Conservation (phyloP, 441 rosid genomes). For the Aleurites moluccanus region DNA sequence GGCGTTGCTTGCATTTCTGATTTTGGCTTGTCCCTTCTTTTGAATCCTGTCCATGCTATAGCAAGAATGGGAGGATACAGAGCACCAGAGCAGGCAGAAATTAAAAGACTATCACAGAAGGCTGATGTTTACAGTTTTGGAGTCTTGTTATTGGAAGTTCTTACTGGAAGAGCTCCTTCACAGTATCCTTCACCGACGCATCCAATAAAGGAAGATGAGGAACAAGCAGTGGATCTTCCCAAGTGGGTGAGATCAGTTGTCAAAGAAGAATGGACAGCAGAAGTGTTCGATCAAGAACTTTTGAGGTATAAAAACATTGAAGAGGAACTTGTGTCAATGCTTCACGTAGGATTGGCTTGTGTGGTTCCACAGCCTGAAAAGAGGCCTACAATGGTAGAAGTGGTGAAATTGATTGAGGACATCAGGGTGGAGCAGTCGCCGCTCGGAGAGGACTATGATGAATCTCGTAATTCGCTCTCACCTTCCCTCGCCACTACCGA, state of each 20-base stretch:
- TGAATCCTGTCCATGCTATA: constrained; percentile 83
- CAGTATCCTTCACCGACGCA: constrained; percentile 64
- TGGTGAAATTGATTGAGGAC: constrained; percentile 84
- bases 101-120: constrained; percentile 74
- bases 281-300: constrained; percentile 91
- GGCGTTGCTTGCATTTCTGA: constrained; percentile 85
- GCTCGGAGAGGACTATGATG: constrained; percentile 84
- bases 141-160: constrained; percentile 74
- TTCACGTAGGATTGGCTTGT: constrained; percentile 84
- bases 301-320: constrained; percentile 92
- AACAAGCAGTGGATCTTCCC: constrained; percentile 67
- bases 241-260: constrained; percentile 92
- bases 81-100: constrained; percentile 87
- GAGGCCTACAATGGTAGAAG: constrained; percentile 81
- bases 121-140: constrained; percentile 93
- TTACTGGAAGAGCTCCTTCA: constrained; percentile 83
- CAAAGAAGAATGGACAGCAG: constrained; percentile 94
- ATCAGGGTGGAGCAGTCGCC: constrained; percentile 95
- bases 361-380: constrained; percentile 73
- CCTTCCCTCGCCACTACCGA: constrained; percentile 90
- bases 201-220: constrained; percentile 56
- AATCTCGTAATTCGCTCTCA: constrained; percentile 82
- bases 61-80: constrained; percentile 84
- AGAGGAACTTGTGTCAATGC: constrained; percentile 88
- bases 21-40: constrained; percentile 77